Evolutionary conservation across 2,329 filamentous ascomycete genomes (phyloP), one percentile per base, ranked within the genome.

Genomic region (Xylogone sp.): DNA sequence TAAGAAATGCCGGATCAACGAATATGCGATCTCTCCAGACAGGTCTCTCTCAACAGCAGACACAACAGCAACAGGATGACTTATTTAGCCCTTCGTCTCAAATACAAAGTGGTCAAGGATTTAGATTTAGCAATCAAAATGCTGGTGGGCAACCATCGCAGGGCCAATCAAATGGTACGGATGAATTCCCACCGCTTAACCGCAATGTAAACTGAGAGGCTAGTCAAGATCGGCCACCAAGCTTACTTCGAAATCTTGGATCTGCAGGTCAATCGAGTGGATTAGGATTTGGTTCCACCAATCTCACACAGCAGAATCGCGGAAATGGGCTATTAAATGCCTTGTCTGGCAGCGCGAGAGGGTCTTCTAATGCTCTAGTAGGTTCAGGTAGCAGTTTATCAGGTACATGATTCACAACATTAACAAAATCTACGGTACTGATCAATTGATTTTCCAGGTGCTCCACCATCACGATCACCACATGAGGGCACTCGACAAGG

Each of bases 271-370:
- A 77, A 56, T 69, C 68, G 21, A 69, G 70, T 46, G 65, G 69
- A 3, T 57, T 72, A n/a, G 61, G 62, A n/a, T 67, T 67, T 56
- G 61, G 61, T 13, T 60, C 64, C 18, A 52, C 51, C 42, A 53
- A 65, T 68, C 42, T 62, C 65, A 42, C 71, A 48, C 72, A 73
- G 51, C 67, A 68, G 42, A 75, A 69, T 51, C 71, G 80, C 50
- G 81, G 77, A 12, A 86, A 86, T 61, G 82, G 82, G 8, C 70
- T 86, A 39, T 68, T 86, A 44, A 86, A 83, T 61, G 83, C 82
- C 3, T 68, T 86, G n/a, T 83, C 82, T 43, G 81, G 80, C 4
- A 84, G 78, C 55, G 77, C 69, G 52, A 73, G 81, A 49, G 66
- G 74, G 31, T 68, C 70, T 43, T 77, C 83, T 21, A 56, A 49